Evolutionary conservation across 1,139 yeast species (phyloP), one percentile per base, ranked within the genome.

Genomic region (Debaryomycetaceae sp.): DNA sequence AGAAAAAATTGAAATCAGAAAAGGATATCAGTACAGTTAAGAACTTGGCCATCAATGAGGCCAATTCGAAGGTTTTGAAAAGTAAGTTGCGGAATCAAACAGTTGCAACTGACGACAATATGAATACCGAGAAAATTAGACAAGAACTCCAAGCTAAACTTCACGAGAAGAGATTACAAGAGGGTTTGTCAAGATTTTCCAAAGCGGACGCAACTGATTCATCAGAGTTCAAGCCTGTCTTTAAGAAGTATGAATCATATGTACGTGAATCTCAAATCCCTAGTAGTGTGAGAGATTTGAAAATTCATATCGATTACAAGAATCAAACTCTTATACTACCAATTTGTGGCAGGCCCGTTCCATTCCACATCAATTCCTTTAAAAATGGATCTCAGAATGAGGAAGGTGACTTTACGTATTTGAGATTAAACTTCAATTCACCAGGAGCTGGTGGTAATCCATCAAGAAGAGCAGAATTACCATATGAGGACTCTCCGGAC

Each of bases 371-470:
- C 57, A 89, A 90, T 60, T 76, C 97, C 6, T 91, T 88, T 68
- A 93, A 91, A 62, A 91, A 89, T 63, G 98, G 97, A 41, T 87
- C 96, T 23, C 93, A 90, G 60, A 89, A 86, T 54, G 99, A 93
- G 59, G 99, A 95, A 70, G 98, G 98, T 39, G 98, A 91, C 54
- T 90, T 80, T 63, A 91, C 96, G 1, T 91, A 88, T 59, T 67
- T 93, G 57, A 81, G 99, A 65, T 76, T 93, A 58, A 93, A 93
- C 64, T 90, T 93, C 73, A 85, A 91, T 63, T 85, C 97, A 1
- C 99, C 99, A 0, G 97, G 97, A 55, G 83, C 83, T 42, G 87
- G 87, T 49, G 87, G 87, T 49, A 80, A 80, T 50, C 76, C 78
- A 24, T 76, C 86, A 42, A 86, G 83, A 56, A 83, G 81, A 58